A percentile compares a stretch with the other conserved stretches of the same genome.
Evolutionary conservation across 257 asterid species (phyloP).

Genomic region (Salvia splendens): DNA sequence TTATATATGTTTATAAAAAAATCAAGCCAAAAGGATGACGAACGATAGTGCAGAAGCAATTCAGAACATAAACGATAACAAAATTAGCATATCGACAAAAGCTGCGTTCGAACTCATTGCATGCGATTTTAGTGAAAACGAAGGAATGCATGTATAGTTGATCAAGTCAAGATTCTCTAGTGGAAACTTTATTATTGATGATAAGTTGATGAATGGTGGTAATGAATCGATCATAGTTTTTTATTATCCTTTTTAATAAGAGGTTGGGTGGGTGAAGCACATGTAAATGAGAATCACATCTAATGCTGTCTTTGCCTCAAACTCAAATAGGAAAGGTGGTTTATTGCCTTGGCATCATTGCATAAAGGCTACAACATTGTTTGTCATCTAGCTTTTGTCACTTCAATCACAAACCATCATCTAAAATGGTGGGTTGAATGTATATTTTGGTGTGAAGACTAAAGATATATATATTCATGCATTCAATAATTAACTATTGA

Average conservation of each 20-base stretch:
- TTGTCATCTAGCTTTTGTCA: slow-evolving; percentile 24
- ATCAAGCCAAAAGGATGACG: too few species aligned
- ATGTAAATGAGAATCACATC: slow-evolving; percentile 22
- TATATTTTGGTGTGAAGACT: neutral
- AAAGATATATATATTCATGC: neutral
- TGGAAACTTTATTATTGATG: slow-evolving; percentile 6
- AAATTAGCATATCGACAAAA: neutral
- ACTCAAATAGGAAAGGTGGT: slow-evolving; percentile 26
- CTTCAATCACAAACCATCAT: slow-evolving; percentile 7
- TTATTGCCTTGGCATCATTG: slow-evolving; percentile 35
- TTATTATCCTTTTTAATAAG: neutral
- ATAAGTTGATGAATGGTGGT: slow-evolving; percentile 24
- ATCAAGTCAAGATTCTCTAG: slow-evolving; percentile 7
- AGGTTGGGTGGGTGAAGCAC: slow-evolving; percentile 43
- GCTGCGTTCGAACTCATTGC: neutral
- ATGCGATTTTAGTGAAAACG: neutral
- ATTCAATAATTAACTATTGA: neutral
- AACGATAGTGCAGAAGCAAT: too few species aligned
- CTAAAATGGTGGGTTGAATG: neutral
- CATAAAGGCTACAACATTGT: slow-evolving; percentile 36
- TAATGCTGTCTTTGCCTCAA: slow-evolving; percentile 20
- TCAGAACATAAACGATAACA: too few species aligned
- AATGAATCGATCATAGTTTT: slow-evolving; percentile 24
- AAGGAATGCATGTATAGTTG: neutral
- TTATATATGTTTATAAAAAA: too few species aligned